Evolutionary conservation across 495 filamentous ascomycete species (phyloP).

Genomic region (Penicillium subrubescens): DNA sequence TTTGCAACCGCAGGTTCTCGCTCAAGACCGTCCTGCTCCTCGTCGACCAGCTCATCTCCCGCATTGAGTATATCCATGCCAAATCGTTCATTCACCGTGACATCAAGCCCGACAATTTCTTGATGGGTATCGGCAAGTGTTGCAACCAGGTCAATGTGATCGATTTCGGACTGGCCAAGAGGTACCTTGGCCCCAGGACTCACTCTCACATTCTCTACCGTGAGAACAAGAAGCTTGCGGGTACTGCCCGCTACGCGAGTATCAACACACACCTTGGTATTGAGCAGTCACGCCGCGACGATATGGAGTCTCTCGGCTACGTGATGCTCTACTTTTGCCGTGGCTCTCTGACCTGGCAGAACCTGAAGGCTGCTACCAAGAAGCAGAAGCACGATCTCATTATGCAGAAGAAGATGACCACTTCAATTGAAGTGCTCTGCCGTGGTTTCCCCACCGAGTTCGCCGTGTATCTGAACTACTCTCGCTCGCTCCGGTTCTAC

Average conservation of each 20-base stretch:
- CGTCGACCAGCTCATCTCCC: constrained; percentile 97
- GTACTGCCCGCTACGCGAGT: constrained; percentile 97
- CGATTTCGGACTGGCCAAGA: constrained; percentile 99
- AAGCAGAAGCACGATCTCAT: constrained; percentile 99
- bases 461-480: constrained; percentile 99
- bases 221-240: no score
- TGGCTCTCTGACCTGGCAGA: constrained; percentile 98
- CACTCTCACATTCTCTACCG: constrained; percentile 99
- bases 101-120: constrained; percentile 99
- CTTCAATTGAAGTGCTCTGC: constrained; percentile 97
- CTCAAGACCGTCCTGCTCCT: constrained; percentile 98
- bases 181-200: constrained; percentile 99
- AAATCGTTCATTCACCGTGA: constrained; percentile 99
- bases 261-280: constrained; percentile 99
- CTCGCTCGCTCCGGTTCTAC: constrained; percentile 96
- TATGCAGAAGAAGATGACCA: constrained; percentile 99
- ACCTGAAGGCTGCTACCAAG: constrained; percentile 99
- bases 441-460: constrained; percentile 99
- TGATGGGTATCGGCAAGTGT: constrained; percentile 99
- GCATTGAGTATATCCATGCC: constrained; percentile 99
- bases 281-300: constrained; percentile 98
- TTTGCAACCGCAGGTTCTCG: constrained; percentile 99
- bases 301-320: constrained; percentile 99
- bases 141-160: constrained; percentile 99
- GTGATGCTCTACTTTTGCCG: constrained; percentile 99